Base-by-base conservation (phyloP, 208 protist genomes). In the Leishmania tarentolae region DNA sequence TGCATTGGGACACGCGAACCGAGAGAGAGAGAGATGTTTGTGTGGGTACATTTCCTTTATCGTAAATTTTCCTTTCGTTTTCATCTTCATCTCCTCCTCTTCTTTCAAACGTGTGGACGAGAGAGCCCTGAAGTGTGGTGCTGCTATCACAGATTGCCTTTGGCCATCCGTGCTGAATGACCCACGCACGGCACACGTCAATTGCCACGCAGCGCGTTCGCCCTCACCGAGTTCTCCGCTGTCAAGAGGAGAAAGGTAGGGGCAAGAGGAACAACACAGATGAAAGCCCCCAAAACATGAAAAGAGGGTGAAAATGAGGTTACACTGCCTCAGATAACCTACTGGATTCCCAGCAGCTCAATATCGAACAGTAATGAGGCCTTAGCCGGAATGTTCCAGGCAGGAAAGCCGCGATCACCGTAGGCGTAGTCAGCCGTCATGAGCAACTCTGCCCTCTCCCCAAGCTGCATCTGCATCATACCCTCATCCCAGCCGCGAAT, bases 401-500 rank as follows among this genome's bases (percentile, higher is more conserved):
- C 93, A 28, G 93, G 94, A 79, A 98, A 98, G 44, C 96, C 96
- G 11, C 85, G 83, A 1, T 79, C 82, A n/a, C 95, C 95, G 87
- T 98, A 98, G 17, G 91, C 96, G 78, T 93, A 95, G 84, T 96
- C 93, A 15, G 79, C 80, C 6, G 94, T 92, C 88, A 97, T 94
- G 63, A 90, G 78, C 76, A 98, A 85, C 81, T 96, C 90, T 8
- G 92, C 88, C 59, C 86, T 91, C 81, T 98, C 96, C 28, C 95
- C 95, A 0, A 88, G 71, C 11, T 79, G 81, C 96, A 98, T 98
- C 86, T 95, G 88, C 75, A 98, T 52, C 77, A 99, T 91, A 52
- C 96, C 97, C 85, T 98, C 96, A 75, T 99, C 98, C 98, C 97
- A 99, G 53, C 97, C 97, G 40, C 95, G 90, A 84, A 99, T 99